These are phyloP conservation scores for Amborella trichopoda DNA, from an alignment of 164 flowering plant genomes.

Conservation along the genomic window DNA sequence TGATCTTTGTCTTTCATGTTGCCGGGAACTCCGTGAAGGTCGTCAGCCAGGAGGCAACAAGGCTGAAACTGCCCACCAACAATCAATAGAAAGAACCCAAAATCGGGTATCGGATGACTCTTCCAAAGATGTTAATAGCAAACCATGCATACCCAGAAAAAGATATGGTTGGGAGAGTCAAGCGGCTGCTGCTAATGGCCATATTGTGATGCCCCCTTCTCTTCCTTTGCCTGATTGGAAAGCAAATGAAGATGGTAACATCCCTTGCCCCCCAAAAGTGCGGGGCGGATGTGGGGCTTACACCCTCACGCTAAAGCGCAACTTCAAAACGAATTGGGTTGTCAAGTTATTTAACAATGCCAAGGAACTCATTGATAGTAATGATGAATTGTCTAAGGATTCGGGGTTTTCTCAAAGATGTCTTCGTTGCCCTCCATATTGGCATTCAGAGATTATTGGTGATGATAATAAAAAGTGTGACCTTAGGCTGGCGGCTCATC, in stretches of 20 bases:
- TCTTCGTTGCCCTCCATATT: conserved; percentile 18
- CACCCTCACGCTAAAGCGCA: conserved; percentile 36
- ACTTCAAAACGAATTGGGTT: conserved; percentile 37
- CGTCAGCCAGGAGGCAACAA: conserved; percentile 26
- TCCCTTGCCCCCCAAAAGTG: conserved; percentile 62
- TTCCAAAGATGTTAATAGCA: no score
- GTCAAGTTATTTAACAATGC: conserved; percentile 31
- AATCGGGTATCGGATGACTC: conserved; percentile 8
- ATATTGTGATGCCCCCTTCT: not conserved
- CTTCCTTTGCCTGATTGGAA: conserved; percentile 30
- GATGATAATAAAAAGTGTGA: conserved; percentile 8
- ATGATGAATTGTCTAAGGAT: conserved; percentile 14
- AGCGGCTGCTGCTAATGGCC: conserved; percentile 2
- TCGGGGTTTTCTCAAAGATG: conserved; percentile 25
- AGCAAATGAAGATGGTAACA: conserved; percentile 30
- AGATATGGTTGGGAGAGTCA: conserved; percentile 18
- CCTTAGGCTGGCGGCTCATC: conserved; percentile 44
- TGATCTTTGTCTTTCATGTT: conserved; percentile 72
- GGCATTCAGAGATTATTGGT: conserved; percentile 3
- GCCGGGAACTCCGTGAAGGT: conserved; percentile 49
- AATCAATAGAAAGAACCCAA: conserved; percentile 11
- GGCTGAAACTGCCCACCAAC: conserved; percentile 15
- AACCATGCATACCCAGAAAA: conserved; percentile 2
- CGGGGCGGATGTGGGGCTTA: conserved; percentile 63
- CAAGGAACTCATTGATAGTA: conserved; percentile 26